These are phyloP conservation scores for Solanum paucissectum DNA, from an alignment of 257 asterid species.

Conservation along the genomic window DNA sequence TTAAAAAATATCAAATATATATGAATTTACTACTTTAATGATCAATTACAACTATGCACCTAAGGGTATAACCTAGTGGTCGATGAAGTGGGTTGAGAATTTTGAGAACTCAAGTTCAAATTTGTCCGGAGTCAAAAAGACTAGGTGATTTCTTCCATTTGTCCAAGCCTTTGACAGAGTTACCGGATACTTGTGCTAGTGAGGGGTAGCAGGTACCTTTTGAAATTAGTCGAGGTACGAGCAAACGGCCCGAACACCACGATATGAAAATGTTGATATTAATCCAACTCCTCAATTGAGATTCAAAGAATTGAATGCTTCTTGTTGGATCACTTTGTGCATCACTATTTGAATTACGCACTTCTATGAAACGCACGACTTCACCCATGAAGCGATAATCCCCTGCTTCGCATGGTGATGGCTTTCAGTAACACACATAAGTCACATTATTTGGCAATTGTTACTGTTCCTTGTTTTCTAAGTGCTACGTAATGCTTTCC, in stretches of 20 bases:
- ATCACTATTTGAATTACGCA: not conserved
- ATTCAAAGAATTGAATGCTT: not conserved
- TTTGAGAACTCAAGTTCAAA: not conserved
- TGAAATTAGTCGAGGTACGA: not conserved
- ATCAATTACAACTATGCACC: not conserved
- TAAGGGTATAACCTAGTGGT: not conserved
- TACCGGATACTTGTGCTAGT: not conserved
- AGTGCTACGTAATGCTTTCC: not conserved
- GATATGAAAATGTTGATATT: not conserved
- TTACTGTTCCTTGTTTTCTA: not conserved
- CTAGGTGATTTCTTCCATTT: not conserved
- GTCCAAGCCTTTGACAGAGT: not conserved
- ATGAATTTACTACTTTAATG: not conserved
- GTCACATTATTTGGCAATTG: not conserved
- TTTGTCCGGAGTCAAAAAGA: not conserved
- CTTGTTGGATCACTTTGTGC: not conserved
- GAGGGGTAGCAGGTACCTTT: not conserved
- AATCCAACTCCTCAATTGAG: not conserved
- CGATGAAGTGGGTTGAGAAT: not conserved
- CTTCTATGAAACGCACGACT: not conserved
- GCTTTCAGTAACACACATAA: not conserved
- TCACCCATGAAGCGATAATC: not conserved
- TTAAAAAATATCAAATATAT: not conserved
- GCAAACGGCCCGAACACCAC: not conserved
- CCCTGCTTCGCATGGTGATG: not conserved